Conservation (phyloP, 2,329 filamentous ascomycete species). For the Penicillium crustosum region DNA sequence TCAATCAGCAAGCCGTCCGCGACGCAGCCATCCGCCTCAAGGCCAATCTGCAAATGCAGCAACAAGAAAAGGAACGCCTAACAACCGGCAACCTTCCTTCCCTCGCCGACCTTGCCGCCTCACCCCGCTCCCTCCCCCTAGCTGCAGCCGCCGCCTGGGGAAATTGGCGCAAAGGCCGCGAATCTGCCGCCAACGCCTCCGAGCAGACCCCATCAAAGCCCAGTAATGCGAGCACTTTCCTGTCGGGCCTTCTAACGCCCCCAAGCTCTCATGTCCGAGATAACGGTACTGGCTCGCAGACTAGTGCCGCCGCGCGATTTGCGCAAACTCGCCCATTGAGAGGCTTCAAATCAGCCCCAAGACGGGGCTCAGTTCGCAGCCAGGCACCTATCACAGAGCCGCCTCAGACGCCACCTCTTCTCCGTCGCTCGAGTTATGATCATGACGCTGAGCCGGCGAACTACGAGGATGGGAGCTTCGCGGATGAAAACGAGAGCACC, state of each 20-base stretch:
- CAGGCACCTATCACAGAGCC: constrained; percentile 34
- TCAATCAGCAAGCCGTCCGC: constrained; percentile 75
- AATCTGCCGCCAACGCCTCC: constrained; percentile 45
- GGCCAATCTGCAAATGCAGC: constrained; percentile 96
- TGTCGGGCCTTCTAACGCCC: constrained; percentile 85
- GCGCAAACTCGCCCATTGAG: constrained; percentile 39
- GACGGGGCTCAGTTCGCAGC: constrained; percentile 34
- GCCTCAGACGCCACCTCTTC: constrained; percentile 55
- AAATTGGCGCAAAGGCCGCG: constrained; percentile 78
- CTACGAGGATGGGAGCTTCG: constrained; percentile 48
- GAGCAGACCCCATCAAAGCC: constrained; percentile 62
- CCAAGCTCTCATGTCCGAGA: constrained; percentile 72
- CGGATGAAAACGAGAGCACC: constrained; percentile 51
- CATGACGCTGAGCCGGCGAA: constrained; percentile 56
- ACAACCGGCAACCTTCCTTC: constrained; percentile 72
- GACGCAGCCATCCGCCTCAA: constrained; percentile 91
- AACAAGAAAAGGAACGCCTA: constrained; percentile 87
- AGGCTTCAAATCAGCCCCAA: constrained; percentile 30
- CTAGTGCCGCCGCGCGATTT: constrained; percentile 33
- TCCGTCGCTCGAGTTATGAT: constrained; percentile 58
- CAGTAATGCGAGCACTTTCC: constrained; percentile 59
- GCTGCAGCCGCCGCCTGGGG: constrained; percentile 96
- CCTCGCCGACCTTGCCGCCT: constrained; percentile 71
- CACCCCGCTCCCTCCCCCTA: constrained; percentile 75
- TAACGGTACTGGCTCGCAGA: constrained; percentile 49